Base-by-base conservation (phyloP, 371 early-diverging fungal genomes). In the Rhizopus sp. region DNA sequence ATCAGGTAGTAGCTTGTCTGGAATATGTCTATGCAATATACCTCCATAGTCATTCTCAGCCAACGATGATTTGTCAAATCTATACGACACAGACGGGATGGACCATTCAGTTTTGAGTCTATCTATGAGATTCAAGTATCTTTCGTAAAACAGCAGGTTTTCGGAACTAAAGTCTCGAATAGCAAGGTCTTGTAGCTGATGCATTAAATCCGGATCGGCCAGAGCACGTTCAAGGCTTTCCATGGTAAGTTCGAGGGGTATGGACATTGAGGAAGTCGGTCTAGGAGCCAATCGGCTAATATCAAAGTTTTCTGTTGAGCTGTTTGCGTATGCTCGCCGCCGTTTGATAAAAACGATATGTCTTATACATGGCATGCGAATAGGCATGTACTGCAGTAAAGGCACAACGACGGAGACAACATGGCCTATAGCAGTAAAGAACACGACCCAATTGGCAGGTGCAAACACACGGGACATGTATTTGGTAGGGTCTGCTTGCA, bases 91-190 rank as follows among this genome's bases (percentile, higher is more conserved):
- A 23, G 12, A 30, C 17, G 38, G 34, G 53, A 52, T 52, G 34
- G 31, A 16, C n/a, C 16, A 5, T 31, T 41, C 53, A 35, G 31
- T 44, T 37, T 45, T 64, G 12, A 63, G 45, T 23, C 57, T 60
- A 16, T 68, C 64, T 30, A 63, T 61, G 0, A 78, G 44, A 3
- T 59, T 51, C 7, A 65, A 37, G 38, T 75, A 75, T 5, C 55
- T 55, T 53, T 78, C 68, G 45, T 71, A 75, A 32, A 75, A 75
- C 9, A 75, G 42, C 0, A 71, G 48, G 46, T 75, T 75, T 59
- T 78, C 78, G 8, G 66, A 63, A 52, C 73, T 73, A 41, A 78
- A 78, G 52, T 78, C 78, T 37, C 70, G 59, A 23, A 78, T 67
- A 9, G 78, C 71, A 31, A 70, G 35, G 8, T 68, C 58, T 42